Conservation (phyloP, 2,329 filamentous ascomycete species). For the Calonectria multiphialidica region DNA sequence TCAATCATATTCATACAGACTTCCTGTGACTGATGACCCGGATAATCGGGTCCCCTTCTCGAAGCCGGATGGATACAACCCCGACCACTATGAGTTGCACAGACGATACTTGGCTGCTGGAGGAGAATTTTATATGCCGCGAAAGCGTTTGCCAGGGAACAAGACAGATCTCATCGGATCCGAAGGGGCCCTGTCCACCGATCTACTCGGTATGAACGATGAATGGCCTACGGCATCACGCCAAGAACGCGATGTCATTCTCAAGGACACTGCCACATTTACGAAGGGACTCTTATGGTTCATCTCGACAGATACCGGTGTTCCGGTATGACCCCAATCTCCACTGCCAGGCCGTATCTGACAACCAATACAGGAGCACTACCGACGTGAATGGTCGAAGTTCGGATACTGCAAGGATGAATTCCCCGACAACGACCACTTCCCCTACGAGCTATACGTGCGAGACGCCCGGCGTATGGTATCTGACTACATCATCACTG, state of each 20-base stretch:
- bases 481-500: conserved; percentile 5
- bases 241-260: background rate
- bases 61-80: background rate
- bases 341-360: no score
- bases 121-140: background rate
- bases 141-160: background rate
- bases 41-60: background rate
- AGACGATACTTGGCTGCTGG: background rate
- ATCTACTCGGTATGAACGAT: conserved; percentile 5
- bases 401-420: background rate
- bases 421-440: conserved; percentile 2
- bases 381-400: background rate
- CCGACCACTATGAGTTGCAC: background rate
- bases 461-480: conserved; percentile 7
- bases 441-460: conserved; percentile 10
- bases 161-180: conserved; percentile 11
- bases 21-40: background rate
- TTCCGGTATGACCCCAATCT: no score
- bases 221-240: background rate
- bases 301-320: background rate
- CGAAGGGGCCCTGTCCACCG: background rate
- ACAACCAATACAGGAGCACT: background rate
- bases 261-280: background rate
- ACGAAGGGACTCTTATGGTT: conserved; percentile 1
- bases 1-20: conserved; percentile 1